Evolutionary conservation across 1,284 basidiomycete species (phyloP).

Genomic region (Pyrrhoderma lamaoense): DNA sequence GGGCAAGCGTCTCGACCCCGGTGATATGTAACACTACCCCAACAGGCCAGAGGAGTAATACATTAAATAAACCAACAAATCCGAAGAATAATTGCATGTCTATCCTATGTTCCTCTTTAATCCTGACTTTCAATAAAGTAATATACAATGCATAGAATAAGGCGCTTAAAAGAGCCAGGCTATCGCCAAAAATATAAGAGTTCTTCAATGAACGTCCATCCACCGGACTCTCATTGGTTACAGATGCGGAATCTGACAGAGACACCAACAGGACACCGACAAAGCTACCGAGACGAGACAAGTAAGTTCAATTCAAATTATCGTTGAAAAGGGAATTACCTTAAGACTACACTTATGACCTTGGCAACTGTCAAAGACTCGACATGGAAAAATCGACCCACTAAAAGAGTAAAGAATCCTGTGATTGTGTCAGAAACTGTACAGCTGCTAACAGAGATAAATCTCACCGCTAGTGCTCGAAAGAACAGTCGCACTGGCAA

Average conservation of each 20-base stretch:
- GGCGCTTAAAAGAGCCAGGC: conserved; percentile 75
- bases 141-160: conserved; percentile 90
- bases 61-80: conserved; percentile 89
- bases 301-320: background rate
- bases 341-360: conserved; percentile 72
- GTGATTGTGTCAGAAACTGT: conserved; percentile 9
- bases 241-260: conserved; percentile 57
- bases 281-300: conserved; percentile 49
- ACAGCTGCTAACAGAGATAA: background rate
- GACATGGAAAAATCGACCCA: conserved; percentile 81
- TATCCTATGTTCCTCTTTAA: conserved; percentile 77
- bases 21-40: conserved; percentile 75
- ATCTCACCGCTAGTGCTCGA: conserved; percentile 80
- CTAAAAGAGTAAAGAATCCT: conserved; percentile 92
- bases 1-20: conserved; percentile 69
- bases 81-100: conserved; percentile 94
- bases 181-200: conserved; percentile 59
- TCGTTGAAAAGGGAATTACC: conserved; percentile 38
- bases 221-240: conserved; percentile 17
- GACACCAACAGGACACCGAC: conserved; percentile 83
- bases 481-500: conserved; percentile 85
- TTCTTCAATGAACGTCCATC: background rate
- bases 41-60: conserved; percentile 75
- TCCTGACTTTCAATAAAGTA: conserved; percentile 83
- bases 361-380: conserved; percentile 76